Evolutionary conservation across 2,329 filamentous ascomycete genomes (phyloP).

Genomic region (Aspergillus bombycis): DNA sequence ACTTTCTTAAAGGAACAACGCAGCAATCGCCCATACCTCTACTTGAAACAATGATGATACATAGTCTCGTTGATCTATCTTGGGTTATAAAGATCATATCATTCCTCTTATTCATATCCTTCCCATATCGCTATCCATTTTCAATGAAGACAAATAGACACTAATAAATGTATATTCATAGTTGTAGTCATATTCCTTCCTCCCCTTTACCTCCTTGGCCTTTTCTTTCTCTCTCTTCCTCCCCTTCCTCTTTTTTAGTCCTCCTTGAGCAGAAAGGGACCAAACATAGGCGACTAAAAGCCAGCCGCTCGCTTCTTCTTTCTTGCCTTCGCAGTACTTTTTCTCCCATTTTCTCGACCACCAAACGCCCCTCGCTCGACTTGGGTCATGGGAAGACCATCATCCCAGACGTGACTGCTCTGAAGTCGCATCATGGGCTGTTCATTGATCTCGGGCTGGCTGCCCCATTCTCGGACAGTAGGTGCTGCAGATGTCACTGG

Average conservation of each 20-base stretch:
- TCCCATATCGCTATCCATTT: background rate
- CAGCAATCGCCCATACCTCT: background rate
- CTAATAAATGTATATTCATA: too few relatives aligned
- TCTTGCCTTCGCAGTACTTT: slow-evolving; percentile 32
- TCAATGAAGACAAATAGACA: background rate
- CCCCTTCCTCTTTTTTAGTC: background rate
- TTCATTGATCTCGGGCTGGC: slow-evolving; percentile 33
- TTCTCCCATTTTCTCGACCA: slow-evolving; percentile 35
- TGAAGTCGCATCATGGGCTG: slow-evolving; percentile 23
- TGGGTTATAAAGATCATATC: too few relatives aligned
- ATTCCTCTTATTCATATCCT: background rate
- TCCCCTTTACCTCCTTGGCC: background rate
- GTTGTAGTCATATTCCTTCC: background rate
- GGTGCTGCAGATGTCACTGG: slow-evolving; percentile 30
- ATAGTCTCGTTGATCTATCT: background rate
- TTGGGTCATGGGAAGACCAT: slow-evolving; percentile 45
- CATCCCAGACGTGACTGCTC: slow-evolving; percentile 40
- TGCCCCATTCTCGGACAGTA: slow-evolving; percentile 33
- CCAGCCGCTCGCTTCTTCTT: slow-evolving; percentile 47
- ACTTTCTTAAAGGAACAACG: background rate
- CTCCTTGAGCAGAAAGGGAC: slow-evolving; percentile 17
- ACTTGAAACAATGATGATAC: background rate
- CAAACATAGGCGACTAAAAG: slow-evolving; percentile 61
- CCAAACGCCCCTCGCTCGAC: slow-evolving; percentile 44
- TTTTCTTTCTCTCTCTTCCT: too few relatives aligned